Conservation (phyloP, 106 monocot genomes). For the Xerophyta viscosa region DNA sequence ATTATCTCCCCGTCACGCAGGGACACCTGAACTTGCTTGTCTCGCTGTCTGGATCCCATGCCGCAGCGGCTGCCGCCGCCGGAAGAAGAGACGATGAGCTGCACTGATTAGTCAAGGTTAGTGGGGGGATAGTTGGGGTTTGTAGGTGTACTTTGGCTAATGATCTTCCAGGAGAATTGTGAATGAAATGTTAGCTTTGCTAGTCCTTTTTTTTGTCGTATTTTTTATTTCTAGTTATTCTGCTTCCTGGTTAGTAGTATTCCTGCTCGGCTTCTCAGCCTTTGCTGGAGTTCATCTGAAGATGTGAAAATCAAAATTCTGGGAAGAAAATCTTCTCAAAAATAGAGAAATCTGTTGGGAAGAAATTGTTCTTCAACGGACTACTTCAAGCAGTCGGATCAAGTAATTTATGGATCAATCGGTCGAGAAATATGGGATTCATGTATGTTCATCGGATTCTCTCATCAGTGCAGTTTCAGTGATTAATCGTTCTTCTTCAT, state of each 20-base stretch:
- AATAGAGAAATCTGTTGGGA: no score
- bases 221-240: not conserved
- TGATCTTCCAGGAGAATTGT: conserved; percentile 4
- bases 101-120: conserved; percentile 23
- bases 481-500: no score
- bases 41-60: conserved; percentile 41
- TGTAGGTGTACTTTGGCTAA: not conserved
- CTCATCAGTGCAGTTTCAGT: no score
- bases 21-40: conserved; percentile 80
- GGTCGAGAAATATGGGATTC: no score
- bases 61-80: conserved; percentile 14
- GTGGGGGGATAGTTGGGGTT: not conserved
- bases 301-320: no score
- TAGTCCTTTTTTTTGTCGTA: not conserved
- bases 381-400: no score
- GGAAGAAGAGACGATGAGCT: conserved; percentile 56
- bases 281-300: no score
- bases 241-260: not conserved
- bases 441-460: no score
- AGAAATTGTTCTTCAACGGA: no score
- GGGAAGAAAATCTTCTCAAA: no score
- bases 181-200: not conserved
- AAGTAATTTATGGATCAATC: no score
- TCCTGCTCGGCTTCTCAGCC: no score
- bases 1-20: conserved; percentile 68